Conservation (phyloP, 345 rosid genomes). For the Citrus sinensis region DNA sequence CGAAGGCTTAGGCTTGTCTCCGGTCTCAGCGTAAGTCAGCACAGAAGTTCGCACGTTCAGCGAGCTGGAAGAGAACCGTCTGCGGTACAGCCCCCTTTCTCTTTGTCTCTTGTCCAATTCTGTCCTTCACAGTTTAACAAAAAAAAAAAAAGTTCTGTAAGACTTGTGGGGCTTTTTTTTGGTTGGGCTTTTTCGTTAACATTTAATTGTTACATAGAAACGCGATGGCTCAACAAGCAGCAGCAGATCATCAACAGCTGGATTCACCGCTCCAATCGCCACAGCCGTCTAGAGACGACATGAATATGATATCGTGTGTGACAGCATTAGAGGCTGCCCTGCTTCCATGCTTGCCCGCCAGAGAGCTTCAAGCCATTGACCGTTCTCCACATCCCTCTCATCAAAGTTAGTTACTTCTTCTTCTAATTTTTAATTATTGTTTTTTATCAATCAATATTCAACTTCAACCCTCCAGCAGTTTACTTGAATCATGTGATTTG, state of each 20-base stretch:
- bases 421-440: neutral
- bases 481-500: neutral
- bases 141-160: neutral
- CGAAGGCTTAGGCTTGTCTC: too few relatives aligned
- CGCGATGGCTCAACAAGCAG: constrained; percentile 8
- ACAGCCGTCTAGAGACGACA: constrained; percentile 51
- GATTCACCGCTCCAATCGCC: constrained; percentile 36
- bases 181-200: neutral
- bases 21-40: too few relatives aligned
- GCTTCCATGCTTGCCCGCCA: constrained; percentile 94
- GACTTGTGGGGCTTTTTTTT: too few relatives aligned
- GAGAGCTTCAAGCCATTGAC: constrained; percentile 97
- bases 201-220: neutral
- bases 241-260: constrained; percentile 29
- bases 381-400: constrained; percentile 97
- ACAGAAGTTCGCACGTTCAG: too few relatives aligned
- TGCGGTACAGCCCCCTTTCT: neutral
- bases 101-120: neutral
- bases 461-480: neutral
- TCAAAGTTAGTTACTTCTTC: constrained; percentile 54
- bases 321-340: constrained; percentile 79
- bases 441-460: neutral
- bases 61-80: too few relatives aligned
- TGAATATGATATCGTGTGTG: constrained; percentile 70
- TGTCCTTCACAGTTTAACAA: neutral